Evolutionary conservation across 345 rosid genomes (phyloP).

Genomic region (Bretschneidera sinensis): DNA sequence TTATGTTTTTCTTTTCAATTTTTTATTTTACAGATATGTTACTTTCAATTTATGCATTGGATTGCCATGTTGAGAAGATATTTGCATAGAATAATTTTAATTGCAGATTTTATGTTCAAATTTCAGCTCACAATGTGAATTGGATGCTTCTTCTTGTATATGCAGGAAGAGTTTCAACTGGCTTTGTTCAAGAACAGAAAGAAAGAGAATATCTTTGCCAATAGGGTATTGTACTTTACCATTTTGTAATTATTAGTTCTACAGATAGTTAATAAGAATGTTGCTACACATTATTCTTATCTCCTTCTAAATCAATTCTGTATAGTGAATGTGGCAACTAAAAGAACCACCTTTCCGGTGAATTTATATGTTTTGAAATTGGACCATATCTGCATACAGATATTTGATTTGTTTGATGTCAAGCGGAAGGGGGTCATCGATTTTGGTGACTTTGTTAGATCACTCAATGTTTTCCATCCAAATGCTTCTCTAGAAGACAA

Average conservation of each 20-base stretch:
- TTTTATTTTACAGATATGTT: too few species aligned
- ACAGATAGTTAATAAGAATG: not conserved
- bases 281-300: not conserved
- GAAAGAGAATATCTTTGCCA: conserved; percentile 94
- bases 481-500: conserved; percentile 76
- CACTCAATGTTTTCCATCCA: conserved; percentile 90
- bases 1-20: too few species aligned
- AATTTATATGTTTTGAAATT: not conserved
- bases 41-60: not conserved
- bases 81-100: not conserved
- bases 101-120: not conserved
- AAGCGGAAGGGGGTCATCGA: conserved; percentile 89
- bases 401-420: conserved; percentile 89
- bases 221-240: conserved; percentile 46
- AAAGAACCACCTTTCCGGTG: not conserved
- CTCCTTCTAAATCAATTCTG: not conserved
- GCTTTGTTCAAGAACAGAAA: conserved; percentile 90
- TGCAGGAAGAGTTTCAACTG: conserved; percentile 96
- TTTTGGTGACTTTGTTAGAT: conserved; percentile 89
- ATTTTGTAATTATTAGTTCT: not conserved
- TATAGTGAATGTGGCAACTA: not conserved
- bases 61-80: not conserved
- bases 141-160: conserved; percentile 9
- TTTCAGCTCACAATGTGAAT: not conserved
- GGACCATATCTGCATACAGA: conserved; percentile 56